Percentiles rank a stretch among this genome's conserved stretches.
Evolutionary conservation across 805 yeast genomes (phyloP).

Genomic region (Metschnikowia peoriensis): DNA sequence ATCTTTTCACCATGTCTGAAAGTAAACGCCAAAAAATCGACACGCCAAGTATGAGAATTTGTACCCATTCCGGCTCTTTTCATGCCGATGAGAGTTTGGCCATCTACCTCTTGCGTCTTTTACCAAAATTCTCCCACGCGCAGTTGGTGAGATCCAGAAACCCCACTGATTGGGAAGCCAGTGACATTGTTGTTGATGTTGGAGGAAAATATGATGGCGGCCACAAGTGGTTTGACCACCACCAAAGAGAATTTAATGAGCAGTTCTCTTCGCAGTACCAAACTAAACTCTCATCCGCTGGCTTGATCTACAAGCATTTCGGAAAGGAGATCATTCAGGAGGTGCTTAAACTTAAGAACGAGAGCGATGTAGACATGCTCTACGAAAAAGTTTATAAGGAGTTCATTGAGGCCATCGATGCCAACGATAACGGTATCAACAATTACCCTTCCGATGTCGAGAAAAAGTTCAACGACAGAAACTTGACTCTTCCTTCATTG

Average conservation of each 20-base stretch:
- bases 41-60: slow-evolving; percentile 50
- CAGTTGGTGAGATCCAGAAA: slow-evolving; percentile 80
- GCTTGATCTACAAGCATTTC: slow-evolving; percentile 83
- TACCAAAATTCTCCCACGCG: slow-evolving; percentile 69
- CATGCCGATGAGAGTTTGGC: slow-evolving; percentile 98
- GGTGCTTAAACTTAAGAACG: slow-evolving; percentile 41
- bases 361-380: slow-evolving; percentile 52
- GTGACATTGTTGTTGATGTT: slow-evolving; percentile 94
- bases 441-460: slow-evolving; percentile 56
- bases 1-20: slow-evolving; percentile 19
- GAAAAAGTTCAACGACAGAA: slow-evolving; percentile 68
- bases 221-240: slow-evolving; percentile 87
- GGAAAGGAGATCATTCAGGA: slow-evolving; percentile 68
- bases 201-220: slow-evolving; percentile 82
- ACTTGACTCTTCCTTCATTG: slow-evolving; percentile 73
- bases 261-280: slow-evolving; percentile 60
- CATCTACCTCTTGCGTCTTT: slow-evolving; percentile 72
- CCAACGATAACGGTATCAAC: slow-evolving; percentile 90
- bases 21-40: slow-evolving; percentile 20
- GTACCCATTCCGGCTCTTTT: slow-evolving; percentile 91
- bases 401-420: slow-evolving; percentile 89
- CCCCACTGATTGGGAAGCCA: slow-evolving; percentile 74
- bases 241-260: slow-evolving; percentile 86
- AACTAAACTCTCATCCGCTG: slow-evolving; percentile 92
- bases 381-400: slow-evolving; percentile 79